A percentile compares a stretch with the other conserved stretches of the same genome.
These are phyloP conservation scores for Vigna radiata DNA, from an alignment of 306 rosid genomes.

Conservation along the genomic window DNA sequence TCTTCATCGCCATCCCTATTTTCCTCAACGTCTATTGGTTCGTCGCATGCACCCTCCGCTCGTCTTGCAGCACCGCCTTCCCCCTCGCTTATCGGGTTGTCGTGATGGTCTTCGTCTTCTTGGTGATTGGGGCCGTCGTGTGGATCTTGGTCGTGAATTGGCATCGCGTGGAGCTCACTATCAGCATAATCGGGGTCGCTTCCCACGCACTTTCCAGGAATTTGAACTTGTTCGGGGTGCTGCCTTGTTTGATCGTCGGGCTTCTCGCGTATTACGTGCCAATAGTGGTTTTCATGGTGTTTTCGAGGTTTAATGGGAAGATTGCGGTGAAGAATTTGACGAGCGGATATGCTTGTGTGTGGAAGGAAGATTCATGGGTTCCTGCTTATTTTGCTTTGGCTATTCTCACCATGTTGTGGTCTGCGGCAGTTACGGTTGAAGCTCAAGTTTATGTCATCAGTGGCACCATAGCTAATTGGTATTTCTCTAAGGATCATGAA, in stretches of 20 bases:
- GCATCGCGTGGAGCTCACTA: slow-evolving; percentile 88
- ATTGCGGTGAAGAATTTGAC: slow-evolving; percentile 46
- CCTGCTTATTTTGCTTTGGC: slow-evolving; percentile 89
- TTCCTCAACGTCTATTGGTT: slow-evolving; percentile 90
- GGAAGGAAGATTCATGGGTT: slow-evolving; percentile 93
- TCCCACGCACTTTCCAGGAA: slow-evolving; percentile 74
- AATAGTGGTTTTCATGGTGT: slow-evolving; percentile 78
- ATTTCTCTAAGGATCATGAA: slow-evolving; percentile 66
- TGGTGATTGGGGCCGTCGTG: slow-evolving; percentile 66
- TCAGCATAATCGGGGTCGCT: slow-evolving; percentile 78
- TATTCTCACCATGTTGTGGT: slow-evolving; percentile 91
- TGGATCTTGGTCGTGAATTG: slow-evolving; percentile 86
- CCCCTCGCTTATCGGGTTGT: slow-evolving; percentile 73
- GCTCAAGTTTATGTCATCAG: slow-evolving; percentile 88
- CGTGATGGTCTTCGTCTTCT: slow-evolving; percentile 63
- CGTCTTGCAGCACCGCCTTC: slow-evolving; percentile 64
- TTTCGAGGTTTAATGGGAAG: slow-evolving; percentile 77
- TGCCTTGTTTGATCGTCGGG: slow-evolving; percentile 69
- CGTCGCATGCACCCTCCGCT: slow-evolving; percentile 76
- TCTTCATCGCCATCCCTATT: slow-evolving; percentile 71
- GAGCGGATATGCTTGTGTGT: slow-evolving; percentile 69
- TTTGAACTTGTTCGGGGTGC: slow-evolving; percentile 65
- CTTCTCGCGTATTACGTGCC: slow-evolving; percentile 72
- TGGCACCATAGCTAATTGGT: slow-evolving; percentile 92
- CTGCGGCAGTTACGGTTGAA: slow-evolving; percentile 74